phyloP scores from a whole-genome alignment of 352 stramenopile species.

The Phytophthora hibernalis region DNA sequence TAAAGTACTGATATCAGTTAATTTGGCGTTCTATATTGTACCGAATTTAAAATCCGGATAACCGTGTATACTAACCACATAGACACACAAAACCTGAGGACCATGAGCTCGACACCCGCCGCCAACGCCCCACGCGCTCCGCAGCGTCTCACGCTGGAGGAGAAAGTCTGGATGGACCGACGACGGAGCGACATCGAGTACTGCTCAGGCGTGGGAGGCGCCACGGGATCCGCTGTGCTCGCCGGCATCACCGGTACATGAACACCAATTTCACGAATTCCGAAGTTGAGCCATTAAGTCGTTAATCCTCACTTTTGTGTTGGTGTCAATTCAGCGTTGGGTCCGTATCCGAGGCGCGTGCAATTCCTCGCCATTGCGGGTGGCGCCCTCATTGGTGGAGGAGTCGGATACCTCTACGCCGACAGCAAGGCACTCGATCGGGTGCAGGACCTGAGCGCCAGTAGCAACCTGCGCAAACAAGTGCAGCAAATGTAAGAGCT shows the following conservation, averaged over 20 bases:
- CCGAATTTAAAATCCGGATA: too few species aligned
- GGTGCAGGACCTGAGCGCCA: constrained; percentile 80
- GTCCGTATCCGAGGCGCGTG: constrained; percentile 69
- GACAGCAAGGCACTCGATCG: constrained; percentile 76
- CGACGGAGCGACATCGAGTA: constrained; percentile 73
- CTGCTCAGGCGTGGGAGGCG: constrained; percentile 65
- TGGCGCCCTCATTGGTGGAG: constrained; percentile 62
- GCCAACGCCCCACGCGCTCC: constrained; percentile 13
- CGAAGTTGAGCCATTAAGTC: too few species aligned
- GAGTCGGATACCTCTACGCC: constrained; percentile 71
- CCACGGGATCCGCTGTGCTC: constrained; percentile 55
- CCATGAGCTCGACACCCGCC: constrained; percentile 25
- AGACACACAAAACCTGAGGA: constrained; percentile 7
- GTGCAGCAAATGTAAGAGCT: constrained; percentile 81
- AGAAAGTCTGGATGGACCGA: constrained; percentile 86
- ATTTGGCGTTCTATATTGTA: too few species aligned
- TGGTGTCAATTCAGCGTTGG: constrained; percentile 46
- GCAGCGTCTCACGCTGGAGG: constrained; percentile 75
- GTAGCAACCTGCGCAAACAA: constrained; percentile 79
- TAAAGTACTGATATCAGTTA: too few species aligned
- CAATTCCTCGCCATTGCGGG: constrained; percentile 70
- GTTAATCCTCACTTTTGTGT: constrained; percentile 2
- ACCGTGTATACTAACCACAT: too few species aligned
- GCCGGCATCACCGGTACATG: constrained; percentile 68
- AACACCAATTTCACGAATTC: neutral